A percentile compares a stretch with the other conserved stretches of the same genome.
phyloP scores from a whole-genome alignment of 2,329 filamentous ascomycete genomes.

The Chaetomium globosum region DNA sequence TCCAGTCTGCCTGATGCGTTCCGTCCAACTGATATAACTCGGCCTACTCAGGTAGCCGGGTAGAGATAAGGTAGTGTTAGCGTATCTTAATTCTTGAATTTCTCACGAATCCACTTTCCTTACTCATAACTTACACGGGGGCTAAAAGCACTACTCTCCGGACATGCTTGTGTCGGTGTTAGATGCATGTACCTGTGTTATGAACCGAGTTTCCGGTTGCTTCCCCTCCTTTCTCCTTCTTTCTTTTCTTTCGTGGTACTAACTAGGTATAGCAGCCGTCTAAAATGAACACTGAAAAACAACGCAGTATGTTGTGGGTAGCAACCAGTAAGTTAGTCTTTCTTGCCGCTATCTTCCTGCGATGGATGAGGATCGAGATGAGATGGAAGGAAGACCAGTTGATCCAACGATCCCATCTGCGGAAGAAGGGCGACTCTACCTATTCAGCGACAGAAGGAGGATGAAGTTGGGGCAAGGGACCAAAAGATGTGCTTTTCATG shows the following conservation, averaged over 20 bases:
- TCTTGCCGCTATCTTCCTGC: not conserved
- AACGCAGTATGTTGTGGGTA: not conserved
- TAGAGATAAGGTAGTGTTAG: no score
- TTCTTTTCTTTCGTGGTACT: not conserved
- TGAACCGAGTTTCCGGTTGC: not conserved
- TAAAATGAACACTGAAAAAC: not conserved
- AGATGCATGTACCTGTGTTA: not conserved
- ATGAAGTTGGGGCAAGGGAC: no score
- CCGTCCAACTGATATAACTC: no score
- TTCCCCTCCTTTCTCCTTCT: not conserved
- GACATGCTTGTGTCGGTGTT: not conserved
- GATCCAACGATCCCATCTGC: not conserved
- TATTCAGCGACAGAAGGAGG: no score
- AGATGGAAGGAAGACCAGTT: not conserved
- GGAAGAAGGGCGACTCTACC: not conserved
- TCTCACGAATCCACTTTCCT: no score
- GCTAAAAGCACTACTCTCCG: not conserved
- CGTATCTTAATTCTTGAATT: no score
- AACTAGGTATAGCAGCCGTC: no score
- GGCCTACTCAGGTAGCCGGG: no score
- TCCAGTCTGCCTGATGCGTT: no score
- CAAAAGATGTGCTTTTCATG: no score
- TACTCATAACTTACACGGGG: no score
- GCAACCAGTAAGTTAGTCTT: not conserved
- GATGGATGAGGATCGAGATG: not conserved